Evolutionary conservation across 1,284 basidiomycete genomes (phyloP), one percentile per base, ranked within the genome.

Genomic region (Sporisorium iseilematis-ciliati): DNA sequence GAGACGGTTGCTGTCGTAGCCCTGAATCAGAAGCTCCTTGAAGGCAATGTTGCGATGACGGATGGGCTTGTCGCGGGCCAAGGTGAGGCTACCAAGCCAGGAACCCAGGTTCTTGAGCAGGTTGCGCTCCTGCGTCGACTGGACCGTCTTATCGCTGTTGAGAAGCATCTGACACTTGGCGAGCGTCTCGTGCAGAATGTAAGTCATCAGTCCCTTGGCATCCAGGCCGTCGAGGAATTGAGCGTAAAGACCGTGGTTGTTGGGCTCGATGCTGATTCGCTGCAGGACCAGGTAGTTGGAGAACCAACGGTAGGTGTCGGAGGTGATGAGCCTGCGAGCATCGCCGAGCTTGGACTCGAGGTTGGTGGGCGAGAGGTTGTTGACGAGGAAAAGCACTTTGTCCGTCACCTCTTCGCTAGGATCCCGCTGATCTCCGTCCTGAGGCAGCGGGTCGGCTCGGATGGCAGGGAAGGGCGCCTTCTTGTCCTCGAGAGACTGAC

Each of bases 271-370:
- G 86, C 92, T 93, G 86, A 99, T 91, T 52, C 97, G 93, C 83
- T 98, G 93, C 79, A 96, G 93, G 26, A 99, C 94, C 48, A 99
- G 89, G 86, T 99, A 99, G 84, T 95, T 92, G 43, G 97, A 95
- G 84, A 99, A 97, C 97, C 97, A 99, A 63, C 92, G 76, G 57
- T 77, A 78, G 18, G 80, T 55, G 42, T 80, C 79, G 21, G 79
- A 64, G n/a, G 66, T 70, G 52, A 85, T 61, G 45, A 84, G 67
- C 6, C 59, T 63, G 41, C 76, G 67, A 4, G 79, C 79, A 16
- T 80, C 77, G 33, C 66, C 64, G 23, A 84, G 71, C 89, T 41
- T 95, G 33, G 89, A 84, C 43, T 95, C 94, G 76, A 97, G 94
- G 85, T 99, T 99, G 86, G 89, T 93, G 4, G 94, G 93, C 0